Percentiles rank a stretch among this genome's conserved stretches.
phyloP scores from a whole-genome alignment of 2,329 filamentous ascomycete species.

The Colletotrichum tamarilloi region DNA sequence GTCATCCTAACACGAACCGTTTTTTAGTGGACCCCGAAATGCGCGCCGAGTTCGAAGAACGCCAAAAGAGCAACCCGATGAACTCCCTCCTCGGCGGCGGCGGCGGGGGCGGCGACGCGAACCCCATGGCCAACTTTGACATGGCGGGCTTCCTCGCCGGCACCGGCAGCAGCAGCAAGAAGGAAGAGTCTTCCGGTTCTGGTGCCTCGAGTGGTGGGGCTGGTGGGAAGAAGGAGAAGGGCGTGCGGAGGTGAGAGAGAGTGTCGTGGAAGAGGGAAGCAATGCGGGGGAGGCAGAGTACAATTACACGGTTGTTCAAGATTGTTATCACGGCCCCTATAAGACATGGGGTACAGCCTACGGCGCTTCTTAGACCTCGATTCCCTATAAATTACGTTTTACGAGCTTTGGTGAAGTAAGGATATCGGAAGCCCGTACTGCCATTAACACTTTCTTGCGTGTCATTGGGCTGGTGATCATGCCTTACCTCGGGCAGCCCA shows the following conservation, averaged over 20 bases:
- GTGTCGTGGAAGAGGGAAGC: neutral
- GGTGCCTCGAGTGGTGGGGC: slow-evolving; percentile 37
- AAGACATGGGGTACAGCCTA: neutral
- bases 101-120: slow-evolving; percentile 41
- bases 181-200: slow-evolving; percentile 51
- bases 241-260: slow-evolving; percentile 47
- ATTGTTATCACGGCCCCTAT: neutral
- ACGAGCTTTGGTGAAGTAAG: too few species aligned
- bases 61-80: slow-evolving; percentile 81
- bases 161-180: slow-evolving; percentile 45
- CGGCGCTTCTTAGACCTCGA: neutral
- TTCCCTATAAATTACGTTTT: too few species aligned
- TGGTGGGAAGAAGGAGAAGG: slow-evolving; percentile 52
- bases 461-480: too few species aligned
- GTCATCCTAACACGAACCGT: slow-evolving; percentile 1
- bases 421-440: too few species aligned
- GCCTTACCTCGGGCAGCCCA: too few species aligned
- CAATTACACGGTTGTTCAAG: neutral
- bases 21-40: slow-evolving; percentile 93
- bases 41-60: slow-evolving; percentile 90
- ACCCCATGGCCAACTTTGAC: slow-evolving; percentile 67
- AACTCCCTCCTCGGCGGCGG: slow-evolving; percentile 62
- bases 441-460: too few species aligned
- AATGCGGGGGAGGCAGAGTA: neutral
- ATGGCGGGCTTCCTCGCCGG: slow-evolving; percentile 74